These are phyloP conservation scores for Chenopodium formosanum DNA, from an alignment of 148 eudicot species.

Conservation along the genomic window DNA sequence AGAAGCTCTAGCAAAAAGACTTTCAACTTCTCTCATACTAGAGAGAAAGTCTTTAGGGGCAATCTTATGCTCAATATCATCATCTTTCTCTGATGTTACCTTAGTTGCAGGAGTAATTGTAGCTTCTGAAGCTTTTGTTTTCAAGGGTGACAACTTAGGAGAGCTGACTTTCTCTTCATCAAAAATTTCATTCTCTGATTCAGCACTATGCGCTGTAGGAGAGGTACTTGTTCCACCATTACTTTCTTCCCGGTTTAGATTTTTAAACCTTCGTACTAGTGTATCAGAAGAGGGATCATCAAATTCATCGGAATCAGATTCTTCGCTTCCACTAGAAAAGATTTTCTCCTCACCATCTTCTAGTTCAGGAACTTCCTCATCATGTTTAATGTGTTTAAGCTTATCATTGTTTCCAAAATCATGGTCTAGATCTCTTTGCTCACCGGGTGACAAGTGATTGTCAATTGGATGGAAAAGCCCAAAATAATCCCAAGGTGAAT, in stretches of 20 bases:
- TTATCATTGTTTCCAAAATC: constrained; percentile 37
- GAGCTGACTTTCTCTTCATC: constrained; percentile 50
- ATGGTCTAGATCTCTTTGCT: constrained; percentile 37
- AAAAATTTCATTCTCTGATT: constrained; percentile 36
- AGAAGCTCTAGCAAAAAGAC: constrained; percentile 72
- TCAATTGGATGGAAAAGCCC: constrained; percentile 79
- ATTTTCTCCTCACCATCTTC: constrained; percentile 48
- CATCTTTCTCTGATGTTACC: constrained; percentile 38
- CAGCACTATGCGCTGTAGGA: constrained; percentile 30
- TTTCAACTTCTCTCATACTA: constrained; percentile 74
- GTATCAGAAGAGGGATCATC: constrained; percentile 74
- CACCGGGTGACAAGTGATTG: constrained; percentile 56
- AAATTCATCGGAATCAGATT: constrained; percentile 76
- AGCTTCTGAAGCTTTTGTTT: constrained; percentile 51
- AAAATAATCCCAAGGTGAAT: constrained; percentile 89
- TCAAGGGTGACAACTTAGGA: constrained; percentile 66
- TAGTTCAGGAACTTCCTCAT: constrained; percentile 39
- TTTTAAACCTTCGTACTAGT: constrained; percentile 78
- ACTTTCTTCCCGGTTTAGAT: constrained; percentile 59
- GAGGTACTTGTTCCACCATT: constrained; percentile 35
- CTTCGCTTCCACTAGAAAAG: constrained; percentile 36
- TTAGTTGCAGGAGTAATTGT: constrained; percentile 39
- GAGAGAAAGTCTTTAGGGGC: constrained; percentile 69
- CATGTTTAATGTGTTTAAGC: constrained; percentile 34
- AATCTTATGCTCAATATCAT: constrained; percentile 48